Evolutionary conservation across 306 rosid genomes (phyloP), one percentile per base, ranked within the genome.

Genomic region (Vigna angularis): DNA sequence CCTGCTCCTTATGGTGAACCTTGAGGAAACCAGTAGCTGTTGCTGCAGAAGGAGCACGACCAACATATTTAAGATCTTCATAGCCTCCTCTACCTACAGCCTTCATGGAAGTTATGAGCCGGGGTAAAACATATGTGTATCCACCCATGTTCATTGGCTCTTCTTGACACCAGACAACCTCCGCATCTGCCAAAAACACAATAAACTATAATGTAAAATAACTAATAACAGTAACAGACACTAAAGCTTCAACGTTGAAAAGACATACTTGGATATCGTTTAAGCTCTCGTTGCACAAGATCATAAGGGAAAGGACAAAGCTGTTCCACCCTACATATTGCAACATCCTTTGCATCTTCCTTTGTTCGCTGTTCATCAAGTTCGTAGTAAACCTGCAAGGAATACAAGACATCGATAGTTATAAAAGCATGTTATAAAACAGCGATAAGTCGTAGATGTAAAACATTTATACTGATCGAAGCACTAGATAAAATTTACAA

Each of bases 61-160:
- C 98, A 14, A 82, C 82, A 34, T 95, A 93, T 76, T 91, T 95
- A 56, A 88, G 78, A 72, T 89, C 93, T 0, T 92, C 98, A 15
- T 86, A 55, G 7, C 91, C 80, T 78, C 97, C 99, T 82, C 96
- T 82, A 34, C 89, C 87, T 74, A 92, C 45, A 1, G 88, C 73
- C 74, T 86, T 92, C 98, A 95, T 85, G 70, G 98, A 93, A 4
- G 89, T 83, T 89, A 67, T 53, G 53, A 92, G 98, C 58, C 92
- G 87, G 0, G 96, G 96, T 74, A 86, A 61, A 75, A 91, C 70
- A 61, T 95, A 92, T 24, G 20, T 82, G 81, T 87, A 92, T 52
- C 85, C 98, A 56, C 98, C 98, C 97, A 95, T 92, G 88, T 92
- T 95, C 97, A 95, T 91, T 36, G 98, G 92, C 83, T 95, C 98